Conservation (phyloP, 192 early-diverging fungal genomes). For the Umbelopsis ramanniana region DNA sequence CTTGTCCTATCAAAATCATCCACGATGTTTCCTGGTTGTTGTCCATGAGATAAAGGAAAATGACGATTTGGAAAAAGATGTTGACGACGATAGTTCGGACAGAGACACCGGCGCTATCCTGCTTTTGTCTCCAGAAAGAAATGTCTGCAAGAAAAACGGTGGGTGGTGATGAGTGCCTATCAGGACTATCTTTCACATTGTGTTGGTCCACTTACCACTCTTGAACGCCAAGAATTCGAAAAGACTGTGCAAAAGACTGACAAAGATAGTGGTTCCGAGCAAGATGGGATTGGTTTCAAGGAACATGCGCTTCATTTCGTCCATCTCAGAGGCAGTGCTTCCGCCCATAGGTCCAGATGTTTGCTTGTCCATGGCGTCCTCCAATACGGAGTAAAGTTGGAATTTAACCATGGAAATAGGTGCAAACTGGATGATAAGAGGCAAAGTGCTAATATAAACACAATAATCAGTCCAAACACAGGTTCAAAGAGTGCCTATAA, state of each 20-base stretch:
- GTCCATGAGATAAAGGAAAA: conserved; percentile 87
- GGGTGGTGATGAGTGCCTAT: no score
- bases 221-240: conserved; percentile 96
- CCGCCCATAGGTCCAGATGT: conserved; percentile 58
- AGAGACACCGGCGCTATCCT: conserved; percentile 82
- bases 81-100: conserved; percentile 82
- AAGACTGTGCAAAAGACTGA: conserved; percentile 78
- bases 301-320: conserved; percentile 91
- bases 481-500: no score
- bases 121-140: conserved; percentile 85
- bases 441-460: conserved; percentile 49
- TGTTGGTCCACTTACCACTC: conserved; percentile 64
- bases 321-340: conserved; percentile 58
- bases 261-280: conserved; percentile 73
- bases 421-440: conserved; percentile 65
- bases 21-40: conserved; percentile 80
- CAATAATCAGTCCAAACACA: no score
- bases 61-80: conserved; percentile 82
- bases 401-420: conserved; percentile 77
- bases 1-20: conserved; percentile 86
- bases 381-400: conserved; percentile 58
- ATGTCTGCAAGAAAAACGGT: conserved; percentile 64
- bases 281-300: conserved; percentile 88
- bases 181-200: neutral
- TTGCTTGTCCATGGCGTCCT: conserved; percentile 68